phyloP scores from a whole-genome alignment of 805 yeast species.

The Saturnispora sekii region DNA sequence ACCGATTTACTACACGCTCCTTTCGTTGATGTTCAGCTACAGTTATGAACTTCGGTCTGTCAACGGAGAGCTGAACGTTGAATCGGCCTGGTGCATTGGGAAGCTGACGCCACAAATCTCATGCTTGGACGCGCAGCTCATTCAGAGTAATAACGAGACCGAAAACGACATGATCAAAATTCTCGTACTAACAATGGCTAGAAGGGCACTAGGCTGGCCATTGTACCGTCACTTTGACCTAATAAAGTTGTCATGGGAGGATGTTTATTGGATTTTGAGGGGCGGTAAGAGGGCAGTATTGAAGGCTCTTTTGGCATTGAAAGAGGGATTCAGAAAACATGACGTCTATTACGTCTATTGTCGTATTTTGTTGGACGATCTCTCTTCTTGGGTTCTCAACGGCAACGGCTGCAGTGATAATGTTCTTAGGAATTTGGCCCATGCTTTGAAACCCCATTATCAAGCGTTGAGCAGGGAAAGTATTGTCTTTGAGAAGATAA shows the following conservation, averaged over 20 bases:
- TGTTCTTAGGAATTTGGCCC: slow-evolving; percentile 53
- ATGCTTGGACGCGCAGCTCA: slow-evolving; percentile 53
- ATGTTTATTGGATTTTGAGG: slow-evolving; percentile 52
- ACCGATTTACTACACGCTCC: slow-evolving; percentile 50
- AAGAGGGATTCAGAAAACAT: slow-evolving; percentile 72
- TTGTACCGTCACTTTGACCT: slow-evolving; percentile 64
- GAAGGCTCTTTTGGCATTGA: slow-evolving; percentile 45
- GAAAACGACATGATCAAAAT: slow-evolving; percentile 37
- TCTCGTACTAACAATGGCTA: slow-evolving; percentile 47
- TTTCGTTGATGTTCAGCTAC: slow-evolving; percentile 63
- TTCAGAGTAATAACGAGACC: slow-evolving; percentile 26
- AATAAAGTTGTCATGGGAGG: slow-evolving; percentile 59
- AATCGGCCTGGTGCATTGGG: slow-evolving; percentile 93
- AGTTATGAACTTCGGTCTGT: slow-evolving; percentile 70
- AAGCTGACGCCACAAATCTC: slow-evolving; percentile 72
- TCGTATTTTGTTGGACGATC: slow-evolving; percentile 65
- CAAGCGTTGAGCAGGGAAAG: slow-evolving; percentile 32
- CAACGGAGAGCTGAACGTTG: slow-evolving; percentile 62
- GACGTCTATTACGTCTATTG: slow-evolving; percentile 81
- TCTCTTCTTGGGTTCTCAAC: slow-evolving; percentile 62
- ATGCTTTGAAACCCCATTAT: slow-evolving; percentile 44
- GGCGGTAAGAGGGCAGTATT: slow-evolving; percentile 63
- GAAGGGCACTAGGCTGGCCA: slow-evolving; percentile 75
- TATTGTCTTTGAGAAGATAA: slow-evolving; percentile 46
- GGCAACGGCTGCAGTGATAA: slow-evolving; percentile 47